These are phyloP conservation scores for Starmera dryadoides DNA, from an alignment of 805 yeast genomes.

Conservation along the genomic window DNA sequence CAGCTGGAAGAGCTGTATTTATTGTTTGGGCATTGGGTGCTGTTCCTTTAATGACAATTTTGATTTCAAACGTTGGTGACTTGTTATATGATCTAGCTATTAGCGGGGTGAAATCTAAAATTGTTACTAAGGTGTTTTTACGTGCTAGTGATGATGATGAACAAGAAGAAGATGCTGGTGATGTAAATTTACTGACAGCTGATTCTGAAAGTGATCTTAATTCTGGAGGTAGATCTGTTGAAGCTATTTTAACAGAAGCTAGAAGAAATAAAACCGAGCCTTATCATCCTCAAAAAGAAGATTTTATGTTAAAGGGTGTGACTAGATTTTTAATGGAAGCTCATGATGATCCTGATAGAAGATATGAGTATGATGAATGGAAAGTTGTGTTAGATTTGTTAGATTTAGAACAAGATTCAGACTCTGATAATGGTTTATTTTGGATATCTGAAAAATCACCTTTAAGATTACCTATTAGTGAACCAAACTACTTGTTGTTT, in stretches of 20 bases:
- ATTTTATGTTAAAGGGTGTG: slow-evolving; percentile 18
- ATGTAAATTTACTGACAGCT: slow-evolving; percentile 3
- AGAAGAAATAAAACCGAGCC: not conserved
- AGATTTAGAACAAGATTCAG: slow-evolving; percentile 13
- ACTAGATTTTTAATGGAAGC: slow-evolving; percentile 9
- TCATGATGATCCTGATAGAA: slow-evolving; percentile 19
- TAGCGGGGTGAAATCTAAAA: slow-evolving; percentile 7
- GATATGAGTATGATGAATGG: slow-evolving; percentile 51
- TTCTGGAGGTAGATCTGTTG: slow-evolving; percentile 3
- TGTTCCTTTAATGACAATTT: slow-evolving; percentile 80
- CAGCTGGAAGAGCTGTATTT: slow-evolving; percentile 68
- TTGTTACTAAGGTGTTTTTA: slow-evolving; percentile 5
- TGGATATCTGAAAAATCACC: slow-evolving; percentile 72
- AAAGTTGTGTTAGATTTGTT: slow-evolving; percentile 25
- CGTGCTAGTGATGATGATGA: slow-evolving; percentile 1
- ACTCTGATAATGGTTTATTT: slow-evolving; percentile 27
- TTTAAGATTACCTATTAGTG: slow-evolving; percentile 58
- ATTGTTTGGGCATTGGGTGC: slow-evolving; percentile 78
- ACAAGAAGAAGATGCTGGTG: slow-evolving; percentile 1
- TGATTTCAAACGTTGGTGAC: slow-evolving; percentile 70
- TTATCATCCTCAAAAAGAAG: not conserved
- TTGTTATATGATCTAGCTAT: slow-evolving; percentile 29
- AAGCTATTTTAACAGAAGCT: slow-evolving; percentile 6
- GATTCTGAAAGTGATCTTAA: not conserved
- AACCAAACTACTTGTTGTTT: slow-evolving; percentile 53